Evolutionary conservation across 2,329 filamentous ascomycete genomes (phyloP), one percentile per base, ranked within the genome.

Genomic region (Xylariaceae sp.): DNA sequence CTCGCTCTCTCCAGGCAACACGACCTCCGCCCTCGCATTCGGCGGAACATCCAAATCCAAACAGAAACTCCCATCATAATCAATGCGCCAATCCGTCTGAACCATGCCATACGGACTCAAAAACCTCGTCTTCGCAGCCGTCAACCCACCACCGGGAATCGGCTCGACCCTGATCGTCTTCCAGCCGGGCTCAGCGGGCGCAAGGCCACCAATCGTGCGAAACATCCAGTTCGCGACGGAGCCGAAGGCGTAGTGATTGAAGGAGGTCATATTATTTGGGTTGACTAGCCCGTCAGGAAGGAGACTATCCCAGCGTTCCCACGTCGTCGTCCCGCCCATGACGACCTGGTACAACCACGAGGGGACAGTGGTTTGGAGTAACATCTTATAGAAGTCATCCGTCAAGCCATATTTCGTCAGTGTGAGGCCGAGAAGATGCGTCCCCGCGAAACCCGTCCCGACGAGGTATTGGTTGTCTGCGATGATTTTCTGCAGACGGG

Each of bases 291-390:
- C 78, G 57, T 80, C 69, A 0, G 76, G 70, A 0, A 80, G 65
- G 37, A 81, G 68, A 34, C 74, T 76, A 53, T 82, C 77, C 79
- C 79, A 81, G 1, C 80, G 73, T 61, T 82, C 79, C 79, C 79
- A 82, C 0, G 75, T 78, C 0, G 78, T 81, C 0, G 79, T 81
- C 0, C 73, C 78, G 8, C 72, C 71, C 73, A 77, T 75, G 0
- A 71, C 73, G 4, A 82, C 74, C 10, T 76, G 77, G 54, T 80
- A 81, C 0, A 82, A 66, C 79, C 79, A 82, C 0, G 74, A 77
- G 0, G 78, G 79, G 1, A 75, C 73, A 2, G 73, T 66, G 4
- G 73, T 76, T 64, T 80, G 74, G 4, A 78, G 69, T 1, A 82
- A 71, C 77, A 82, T 81, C 13, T 71, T 71, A 64, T 82, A 82